Evolutionary conservation across 768 basidiomycete genomes (phyloP), one percentile per base, ranked within the genome.

Genomic region (Albatrellus ellisii): DNA sequence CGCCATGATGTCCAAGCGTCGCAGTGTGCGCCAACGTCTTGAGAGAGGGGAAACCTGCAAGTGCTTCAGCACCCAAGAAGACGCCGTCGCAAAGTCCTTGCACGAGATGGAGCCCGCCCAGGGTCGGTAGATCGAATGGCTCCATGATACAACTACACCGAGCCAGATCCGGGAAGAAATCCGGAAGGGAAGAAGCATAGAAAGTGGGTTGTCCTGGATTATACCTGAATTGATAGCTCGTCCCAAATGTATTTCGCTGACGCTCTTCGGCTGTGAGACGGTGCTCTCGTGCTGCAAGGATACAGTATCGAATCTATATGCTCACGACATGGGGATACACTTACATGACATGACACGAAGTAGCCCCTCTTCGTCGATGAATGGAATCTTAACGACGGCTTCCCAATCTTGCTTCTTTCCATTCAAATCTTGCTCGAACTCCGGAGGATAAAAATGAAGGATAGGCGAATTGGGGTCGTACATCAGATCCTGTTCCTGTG

Each of bases 351-450:
- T 97, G 3, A 92, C 86, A 25, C 65, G 65, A 25, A 95, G 62
- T 17, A 99, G 58, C 39, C 88, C 69, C 9, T 62, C 51, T 58
- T 92, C 77, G 35, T 95, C 79, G 46, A 99, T 97, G 60, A 99
- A 99, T 0, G 95, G 95, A 50, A 99, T 97, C 64, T 98, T 98
- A 41, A 99, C 90, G 39, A 98, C 76, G 0, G 95, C 94, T 59
- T 99, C 95, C 95, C 95, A 99, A 20, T 97, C 94, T 51, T 84
- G 80, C 58, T 91, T 98, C 72, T 99, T 99, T 25, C 95, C 95
- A 51, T 99, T 98, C 56, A 95, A 62, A 63, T 99, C 95, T 49
- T 74, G 77, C 49, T 88, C 90, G 50, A 98, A 98, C 40, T 90
- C 79, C 12, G 67, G 50, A 2, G 95, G 95, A 58, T 99, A 99